Conservation (phyloP, 2,329 filamentous ascomycete genomes). For the Aureobasidium sp. region DNA sequence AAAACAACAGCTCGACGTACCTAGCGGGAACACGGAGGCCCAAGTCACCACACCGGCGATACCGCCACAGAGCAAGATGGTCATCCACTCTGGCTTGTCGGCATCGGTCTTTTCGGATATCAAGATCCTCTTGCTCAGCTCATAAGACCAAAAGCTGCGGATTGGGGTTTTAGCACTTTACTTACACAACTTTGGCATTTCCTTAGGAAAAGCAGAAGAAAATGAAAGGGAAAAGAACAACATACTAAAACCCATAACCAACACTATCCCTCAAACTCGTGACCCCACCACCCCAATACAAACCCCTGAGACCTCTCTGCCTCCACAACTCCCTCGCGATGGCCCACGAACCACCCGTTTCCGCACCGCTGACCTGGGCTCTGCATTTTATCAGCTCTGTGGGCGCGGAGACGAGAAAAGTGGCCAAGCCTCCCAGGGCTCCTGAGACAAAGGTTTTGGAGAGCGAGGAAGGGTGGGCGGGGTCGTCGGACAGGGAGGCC, state of each 20-base stretch:
- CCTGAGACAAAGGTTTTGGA: constrained; percentile 67
- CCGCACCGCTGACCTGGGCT: constrained; percentile 53
- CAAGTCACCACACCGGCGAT: constrained; percentile 81
- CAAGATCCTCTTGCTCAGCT: constrained; percentile 57
- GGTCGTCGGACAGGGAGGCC: constrained; percentile 39
- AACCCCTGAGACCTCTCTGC: constrained; percentile 48
- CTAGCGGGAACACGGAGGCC: constrained; percentile 78
- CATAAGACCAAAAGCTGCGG: constrained; percentile 75
- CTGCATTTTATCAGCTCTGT: constrained; percentile 89
- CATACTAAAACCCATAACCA: constrained; percentile 89
- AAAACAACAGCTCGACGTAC: too few relatives aligned
- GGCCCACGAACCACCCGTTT: constrained; percentile 21
- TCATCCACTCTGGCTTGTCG: constrained; percentile 16
- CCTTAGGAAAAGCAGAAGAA: not conserved
- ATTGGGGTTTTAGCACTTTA: not conserved
- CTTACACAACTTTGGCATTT: not conserved
- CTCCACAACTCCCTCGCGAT: constrained; percentile 26
- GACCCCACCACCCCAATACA: constrained; percentile 74
- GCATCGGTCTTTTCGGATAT: constrained; percentile 18
- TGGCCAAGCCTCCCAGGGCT: constrained; percentile 71
- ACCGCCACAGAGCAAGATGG: constrained; percentile 66
- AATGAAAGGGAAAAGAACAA: constrained; percentile 5
- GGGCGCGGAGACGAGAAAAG: constrained; percentile 76
- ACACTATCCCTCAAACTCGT: constrained; percentile 78
- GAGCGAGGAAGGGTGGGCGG: constrained; percentile 12